These are phyloP conservation scores for Sarocladiaceae sp. DNA, from an alignment of 2,329 filamentous ascomycete species.

Conservation along the genomic window DNA sequence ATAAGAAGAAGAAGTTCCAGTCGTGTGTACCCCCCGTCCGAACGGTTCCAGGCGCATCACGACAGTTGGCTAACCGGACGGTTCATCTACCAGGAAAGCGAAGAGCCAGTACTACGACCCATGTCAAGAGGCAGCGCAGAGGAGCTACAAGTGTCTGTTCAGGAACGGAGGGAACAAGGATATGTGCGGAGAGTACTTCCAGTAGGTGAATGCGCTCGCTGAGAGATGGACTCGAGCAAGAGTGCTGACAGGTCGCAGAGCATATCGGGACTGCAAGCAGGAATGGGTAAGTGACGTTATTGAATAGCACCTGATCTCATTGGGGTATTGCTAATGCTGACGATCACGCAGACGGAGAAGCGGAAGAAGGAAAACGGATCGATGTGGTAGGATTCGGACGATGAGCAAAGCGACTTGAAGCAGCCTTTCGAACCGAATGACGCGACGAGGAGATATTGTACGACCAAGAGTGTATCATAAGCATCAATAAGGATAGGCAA, in stretches of 20 bases:
- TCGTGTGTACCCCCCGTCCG: constrained; percentile 40
- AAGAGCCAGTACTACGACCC: constrained; percentile 92
- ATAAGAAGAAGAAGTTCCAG: constrained; percentile 61
- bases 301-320: neutral
- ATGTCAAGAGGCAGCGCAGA: constrained; percentile 85
- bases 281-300: constrained; percentile 66
- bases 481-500: too few species aligned
- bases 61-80: too few species aligned
- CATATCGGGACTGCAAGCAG: constrained; percentile 86
- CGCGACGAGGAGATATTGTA: neutral
- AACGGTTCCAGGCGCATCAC: neutral
- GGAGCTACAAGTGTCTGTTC: constrained; percentile 82
- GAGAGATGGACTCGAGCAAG: neutral
- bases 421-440: too few species aligned
- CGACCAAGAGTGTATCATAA: neutral
- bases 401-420: too few species aligned
- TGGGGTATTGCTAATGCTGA: neutral
- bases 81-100: constrained; percentile 83
- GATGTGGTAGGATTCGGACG: neutral
- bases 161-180: constrained; percentile 80
- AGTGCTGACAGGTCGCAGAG: constrained; percentile 41
- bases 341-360: constrained; percentile 4
- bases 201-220: constrained; percentile 46
- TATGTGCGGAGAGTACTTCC: constrained; percentile 95
- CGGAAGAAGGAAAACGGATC: constrained; percentile 10